Base-by-base conservation (phyloP, 2,329 filamentous ascomycete genomes). In the Aspergillus tubingensis region DNA sequence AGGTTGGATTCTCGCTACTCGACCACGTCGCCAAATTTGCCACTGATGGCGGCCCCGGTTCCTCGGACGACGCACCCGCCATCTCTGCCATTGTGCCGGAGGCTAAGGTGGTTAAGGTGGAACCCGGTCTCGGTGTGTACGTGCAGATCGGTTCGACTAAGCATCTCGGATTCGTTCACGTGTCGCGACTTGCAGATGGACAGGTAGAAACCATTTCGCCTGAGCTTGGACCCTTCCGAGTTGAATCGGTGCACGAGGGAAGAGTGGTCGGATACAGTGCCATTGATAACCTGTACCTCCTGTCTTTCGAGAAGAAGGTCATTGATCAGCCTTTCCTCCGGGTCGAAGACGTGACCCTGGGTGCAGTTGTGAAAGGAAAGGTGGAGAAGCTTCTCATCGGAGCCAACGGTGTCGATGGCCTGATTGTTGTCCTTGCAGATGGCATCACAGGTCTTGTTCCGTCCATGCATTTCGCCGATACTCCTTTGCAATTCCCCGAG, bases 381-480 rank as follows among this genome's bases (percentile, higher is more conserved):
- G 86, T 99, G 38, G 91, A 96, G 72, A 96, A 92, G 76, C 81
- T 98, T 23, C 79, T 97, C 36, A 83, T 96, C 63, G 89, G 90
- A 59, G 85, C 87, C 65, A 84, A 85, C n/a, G 93, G 94, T 49
- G 84, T 96, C 43, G 87, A 86, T 61, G 93, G 92, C 25, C 77
- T 99, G 30, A 85, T 98, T 25, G 84, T 98, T 54, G 91, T 90
- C 68, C 78, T 99, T 54, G 89, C 92, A 8, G 91, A 97, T 44
- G 91, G 91, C 49, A 92, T 99, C 65, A 89, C 86, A 54, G 95
- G 92, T n/a, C 84, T 96, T 59, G 92, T 98, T 2, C 86, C 92
- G 3, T 91, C 94, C 70, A 88, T 89, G 72, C 96, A 99, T 73
- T 82, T 99, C 68, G 89, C 95, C 49, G 96, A 99, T 74, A 85